Conservation (phyloP, 2,329 filamentous ascomycete genomes). For the Cercospora sp. region DNA sequence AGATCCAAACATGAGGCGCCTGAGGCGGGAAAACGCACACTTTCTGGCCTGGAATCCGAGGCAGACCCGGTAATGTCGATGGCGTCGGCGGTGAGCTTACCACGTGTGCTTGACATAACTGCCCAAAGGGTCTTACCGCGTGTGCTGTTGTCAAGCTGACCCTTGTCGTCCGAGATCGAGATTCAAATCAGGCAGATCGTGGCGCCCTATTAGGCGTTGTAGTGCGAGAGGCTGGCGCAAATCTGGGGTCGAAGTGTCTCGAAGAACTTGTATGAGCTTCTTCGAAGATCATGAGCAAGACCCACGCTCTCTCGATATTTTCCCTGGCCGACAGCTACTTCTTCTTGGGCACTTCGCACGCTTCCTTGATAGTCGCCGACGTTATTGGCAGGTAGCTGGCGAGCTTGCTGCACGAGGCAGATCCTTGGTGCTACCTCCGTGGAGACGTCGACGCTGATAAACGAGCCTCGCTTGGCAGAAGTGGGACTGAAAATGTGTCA, state of each 20-base stretch:
- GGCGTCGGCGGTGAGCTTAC: not conserved
- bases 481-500: not conserved
- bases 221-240: not conserved
- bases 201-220: not conserved
- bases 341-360: not conserved
- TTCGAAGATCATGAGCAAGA: not conserved
- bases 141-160: not conserved
- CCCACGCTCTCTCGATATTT: not conserved
- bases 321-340: not conserved
- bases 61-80: not conserved
- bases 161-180: constrained; percentile 1
- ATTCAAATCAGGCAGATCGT: not conserved
- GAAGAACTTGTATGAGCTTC: not conserved
- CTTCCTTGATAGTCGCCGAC: not conserved
- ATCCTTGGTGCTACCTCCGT: not conserved
- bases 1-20: not conserved
- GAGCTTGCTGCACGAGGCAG: not conserved
- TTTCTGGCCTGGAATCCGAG: not conserved
- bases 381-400: not conserved
- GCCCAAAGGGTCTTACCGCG: not conserved
- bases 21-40: not conserved
- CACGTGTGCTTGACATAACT: not conserved
- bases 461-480: not conserved
- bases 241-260: not conserved
- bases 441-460: not conserved